Conservation (phyloP, 2,329 filamentous ascomycete genomes). For the Ceratocystis ficicola region DNA sequence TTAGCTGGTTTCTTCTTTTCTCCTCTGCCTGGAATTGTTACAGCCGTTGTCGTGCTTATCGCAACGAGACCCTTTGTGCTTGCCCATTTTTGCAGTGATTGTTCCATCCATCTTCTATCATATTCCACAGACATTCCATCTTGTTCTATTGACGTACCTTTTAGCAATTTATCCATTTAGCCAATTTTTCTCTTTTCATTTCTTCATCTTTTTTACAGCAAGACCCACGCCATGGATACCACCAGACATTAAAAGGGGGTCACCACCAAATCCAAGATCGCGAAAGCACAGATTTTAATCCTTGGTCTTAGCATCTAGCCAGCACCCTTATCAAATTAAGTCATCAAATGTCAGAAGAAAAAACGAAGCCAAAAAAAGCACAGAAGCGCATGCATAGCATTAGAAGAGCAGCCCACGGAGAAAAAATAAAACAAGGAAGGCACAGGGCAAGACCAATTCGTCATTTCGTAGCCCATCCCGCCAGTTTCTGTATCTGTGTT, state of each 20-base stretch:
- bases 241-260: constrained; percentile 3
- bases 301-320: constrained; percentile 19
- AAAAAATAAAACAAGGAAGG: constrained; percentile 10
- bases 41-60: not conserved
- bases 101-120: not conserved
- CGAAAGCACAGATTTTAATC: not conserved
- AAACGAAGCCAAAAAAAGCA: not conserved
- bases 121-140: constrained; percentile 2
- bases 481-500: not conserved
- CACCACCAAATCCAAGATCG: not conserved
- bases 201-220: not conserved
- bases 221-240: not conserved
- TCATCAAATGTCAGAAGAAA: not conserved
- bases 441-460: constrained; percentile 4
- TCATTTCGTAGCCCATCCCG: not conserved
- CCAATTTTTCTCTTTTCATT: too few relatives aligned
- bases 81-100: not conserved
- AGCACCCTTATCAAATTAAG: not conserved
- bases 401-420: not conserved
- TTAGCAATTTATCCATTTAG: too few relatives aligned
- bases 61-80: not conserved
- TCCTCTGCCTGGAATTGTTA: not conserved
- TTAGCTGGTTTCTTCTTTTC: not conserved
- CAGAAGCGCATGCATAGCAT: not conserved
- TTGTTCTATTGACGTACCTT: not conserved